Conservation (phyloP, 768 basidiomycete species). For the Mycena chlorophos region DNA sequence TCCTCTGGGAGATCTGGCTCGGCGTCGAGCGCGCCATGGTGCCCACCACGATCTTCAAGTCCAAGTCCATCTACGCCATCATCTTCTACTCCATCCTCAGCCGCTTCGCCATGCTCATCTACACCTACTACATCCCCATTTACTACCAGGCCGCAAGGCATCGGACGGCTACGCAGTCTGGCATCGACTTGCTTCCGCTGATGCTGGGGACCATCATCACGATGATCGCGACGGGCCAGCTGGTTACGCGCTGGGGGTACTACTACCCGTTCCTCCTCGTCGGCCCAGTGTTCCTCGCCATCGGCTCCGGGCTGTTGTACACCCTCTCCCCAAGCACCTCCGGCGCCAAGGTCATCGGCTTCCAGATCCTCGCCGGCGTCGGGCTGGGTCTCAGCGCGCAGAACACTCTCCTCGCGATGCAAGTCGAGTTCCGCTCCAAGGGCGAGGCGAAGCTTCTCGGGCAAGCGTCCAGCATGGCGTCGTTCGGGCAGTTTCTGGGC, state of each 20-base stretch:
- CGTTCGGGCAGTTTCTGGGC: slow-evolving; percentile 20
- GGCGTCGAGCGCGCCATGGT: slow-evolving; percentile 6
- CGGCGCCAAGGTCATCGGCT: slow-evolving; percentile 7
- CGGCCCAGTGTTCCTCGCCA: slow-evolving; percentile 11
- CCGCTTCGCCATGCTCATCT: background rate
- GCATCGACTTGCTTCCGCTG: background rate
- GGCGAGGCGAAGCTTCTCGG: slow-evolving; percentile 7
- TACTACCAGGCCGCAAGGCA: background rate
- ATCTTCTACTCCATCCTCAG: background rate
- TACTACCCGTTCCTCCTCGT: slow-evolving; percentile 7
- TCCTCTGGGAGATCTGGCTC: slow-evolving; percentile 5
- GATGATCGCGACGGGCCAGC: background rate
- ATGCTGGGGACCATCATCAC: background rate
- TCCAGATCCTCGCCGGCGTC: slow-evolving; percentile 21
- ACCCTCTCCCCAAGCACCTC: slow-evolving; percentile 3
- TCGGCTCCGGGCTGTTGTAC: slow-evolving; percentile 17
- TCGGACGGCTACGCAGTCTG: background rate
- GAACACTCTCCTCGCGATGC: slow-evolving; percentile 23
- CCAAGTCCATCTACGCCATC: background rate
- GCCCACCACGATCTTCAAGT: slow-evolving; percentile 2
- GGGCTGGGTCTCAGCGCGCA: slow-evolving; percentile 21
- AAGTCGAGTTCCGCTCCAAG: slow-evolving; percentile 16
- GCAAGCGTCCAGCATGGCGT: slow-evolving; percentile 20
- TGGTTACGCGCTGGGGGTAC: background rate
- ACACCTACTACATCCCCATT: background rate